Evolutionary conservation across 306 rosid species (phyloP).

Genomic region (Echinosophora koreensis): DNA sequence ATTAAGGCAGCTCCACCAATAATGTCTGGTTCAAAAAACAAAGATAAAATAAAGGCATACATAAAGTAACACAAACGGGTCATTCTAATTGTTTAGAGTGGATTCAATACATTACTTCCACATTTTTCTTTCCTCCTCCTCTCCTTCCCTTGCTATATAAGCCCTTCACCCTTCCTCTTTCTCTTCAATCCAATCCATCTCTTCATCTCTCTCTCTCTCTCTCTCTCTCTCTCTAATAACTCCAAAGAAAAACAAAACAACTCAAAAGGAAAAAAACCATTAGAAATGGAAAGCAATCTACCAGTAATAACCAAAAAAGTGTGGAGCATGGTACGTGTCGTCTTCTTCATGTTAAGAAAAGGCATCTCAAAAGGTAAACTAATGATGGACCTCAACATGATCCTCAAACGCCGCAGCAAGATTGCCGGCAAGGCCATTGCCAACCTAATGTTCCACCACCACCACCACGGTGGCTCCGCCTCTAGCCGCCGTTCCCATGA

Average conservation of each 20-base stretch:
- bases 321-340: constrained; percentile 73
- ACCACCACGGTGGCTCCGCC: constrained; percentile 39
- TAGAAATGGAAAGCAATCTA: constrained; percentile 58
- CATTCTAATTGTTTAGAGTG: neutral
- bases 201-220: constrained; percentile 33
- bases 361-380: constrained; percentile 74
- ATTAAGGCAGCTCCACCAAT: constrained; percentile 18
- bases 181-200: constrained; percentile 4
- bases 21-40: neutral
- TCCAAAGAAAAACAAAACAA: neutral
- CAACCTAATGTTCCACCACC: constrained; percentile 70
- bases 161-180: constrained; percentile 13
- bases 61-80: constrained; percentile 36
- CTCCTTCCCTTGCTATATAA: neutral
- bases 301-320: constrained; percentile 63
- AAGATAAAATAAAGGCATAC: neutral
- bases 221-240: constrained; percentile 39
- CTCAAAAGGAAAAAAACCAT: neutral
- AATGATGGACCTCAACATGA: constrained; percentile 67
- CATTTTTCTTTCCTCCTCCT: neutral
- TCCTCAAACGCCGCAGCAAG: constrained; percentile 88
- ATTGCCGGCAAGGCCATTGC: constrained; percentile 82
- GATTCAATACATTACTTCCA: constrained; percentile 6
- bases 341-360: constrained; percentile 74
- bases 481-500: constrained; percentile 22